These are phyloP conservation scores for Lepraria neglecta DNA, from an alignment of 495 filamentous ascomycete species.

Conservation along the genomic window DNA sequence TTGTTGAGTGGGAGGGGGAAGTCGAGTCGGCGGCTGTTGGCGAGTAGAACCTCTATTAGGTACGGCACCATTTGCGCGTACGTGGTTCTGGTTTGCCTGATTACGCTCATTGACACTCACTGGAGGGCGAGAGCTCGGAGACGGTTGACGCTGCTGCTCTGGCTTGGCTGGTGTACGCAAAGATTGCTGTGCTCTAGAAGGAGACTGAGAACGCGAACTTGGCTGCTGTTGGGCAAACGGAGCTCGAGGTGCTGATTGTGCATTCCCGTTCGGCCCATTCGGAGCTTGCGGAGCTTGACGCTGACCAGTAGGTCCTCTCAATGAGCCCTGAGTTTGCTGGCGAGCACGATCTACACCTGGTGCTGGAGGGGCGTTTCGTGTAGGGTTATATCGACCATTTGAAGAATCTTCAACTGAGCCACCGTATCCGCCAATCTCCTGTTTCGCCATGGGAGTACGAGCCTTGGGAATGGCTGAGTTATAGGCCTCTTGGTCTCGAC, in stretches of 20 bases:
- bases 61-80: slow-evolving; percentile 24
- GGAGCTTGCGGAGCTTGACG: slow-evolving; percentile 53
- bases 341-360: slow-evolving; percentile 41
- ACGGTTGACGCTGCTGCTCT: slow-evolving; percentile 28
- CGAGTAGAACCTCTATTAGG: slow-evolving; percentile 39
- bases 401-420: slow-evolving; percentile 43
- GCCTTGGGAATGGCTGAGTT: slow-evolving; percentile 79
- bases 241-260: slow-evolving; percentile 22
- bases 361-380: slow-evolving; percentile 54
- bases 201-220: slow-evolving; percentile 36
- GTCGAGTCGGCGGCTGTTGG: slow-evolving; percentile 43
- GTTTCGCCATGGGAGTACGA: slow-evolving; percentile 71
- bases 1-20: slow-evolving; percentile 31
- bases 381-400: slow-evolving; percentile 70
- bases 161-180: slow-evolving; percentile 25
- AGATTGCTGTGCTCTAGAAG: slow-evolving; percentile 24
- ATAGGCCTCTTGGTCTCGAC: slow-evolving; percentile 73
- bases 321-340: slow-evolving; percentile 39
- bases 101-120: slow-evolving; percentile 16
- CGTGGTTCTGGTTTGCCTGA: slow-evolving; percentile 11
- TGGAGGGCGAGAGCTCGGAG: slow-evolving; percentile 22
- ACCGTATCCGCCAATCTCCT: slow-evolving; percentile 73
- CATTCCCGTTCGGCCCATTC: slow-evolving; percentile 23
- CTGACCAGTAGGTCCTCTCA: slow-evolving; percentile 47
- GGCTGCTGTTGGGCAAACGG: slow-evolving; percentile 33